Evolutionary conservation across 2,329 filamentous ascomycete species (phyloP), one percentile per base, ranked within the genome.

Genomic region (Delphinella strobiligena): DNA sequence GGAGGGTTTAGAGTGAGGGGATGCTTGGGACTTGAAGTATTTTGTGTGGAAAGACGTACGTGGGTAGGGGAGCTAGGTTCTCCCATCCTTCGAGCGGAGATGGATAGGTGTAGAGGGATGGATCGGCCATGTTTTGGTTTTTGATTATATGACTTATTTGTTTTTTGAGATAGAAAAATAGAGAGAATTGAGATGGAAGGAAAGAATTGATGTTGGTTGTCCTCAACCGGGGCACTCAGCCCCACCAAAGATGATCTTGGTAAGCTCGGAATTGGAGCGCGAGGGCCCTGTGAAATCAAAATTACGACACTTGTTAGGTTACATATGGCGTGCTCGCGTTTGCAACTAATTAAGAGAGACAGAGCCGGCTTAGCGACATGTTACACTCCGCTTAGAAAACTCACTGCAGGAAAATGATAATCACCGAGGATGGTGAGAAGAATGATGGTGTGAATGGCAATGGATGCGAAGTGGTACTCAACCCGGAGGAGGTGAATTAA

Each of bases 61-160:
- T 59, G 15, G 68, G 51, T 0, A 76, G 58, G 1, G 68, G 64
- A 16, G 65, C 55, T 2, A 62, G 56, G 37, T 62, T 59, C 45
- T 71, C 64, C 43, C 67, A 74, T 17, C 69, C 71, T 47, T 62
- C 55, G 1, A 75, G 55, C 2, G 72, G 72, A 7, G 65, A 74
- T 8, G 68, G 72, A 51, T 74, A 74, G 14, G 67, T 67, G 52
- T 72, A 72, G 16, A 61, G 53, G 8, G 62, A 69, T 40, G 68
- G 63, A 44, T 72, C 68, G 19, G 67, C 61, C 67, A 72, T 72
- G 41, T 31, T 49, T 24, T 11, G 18, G 31, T 22, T n/a, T 19
- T 19, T 29, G n/a, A 18, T 16, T 36, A 12, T 11, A n/a, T n/a
- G 22, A 11, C 31, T 32, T 18, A 18, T 35, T 5, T 22, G 5